phyloP scores from a whole-genome alignment of 2,329 filamentous ascomycete genomes.

The Orbilia quercus region DNA sequence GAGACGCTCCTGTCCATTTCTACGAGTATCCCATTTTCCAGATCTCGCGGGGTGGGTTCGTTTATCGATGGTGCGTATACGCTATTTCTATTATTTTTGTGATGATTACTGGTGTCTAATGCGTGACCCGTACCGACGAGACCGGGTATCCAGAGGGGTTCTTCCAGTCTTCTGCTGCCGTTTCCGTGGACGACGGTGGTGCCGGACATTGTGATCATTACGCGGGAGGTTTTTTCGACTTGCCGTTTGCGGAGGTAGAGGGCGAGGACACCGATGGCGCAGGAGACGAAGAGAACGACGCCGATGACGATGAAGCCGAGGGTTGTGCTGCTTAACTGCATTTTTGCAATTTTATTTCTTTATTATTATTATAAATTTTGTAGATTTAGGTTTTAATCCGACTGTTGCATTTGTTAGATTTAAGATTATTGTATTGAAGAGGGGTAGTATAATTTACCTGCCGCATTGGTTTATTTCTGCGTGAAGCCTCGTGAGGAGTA shows the following conservation, averaged over 20 bases:
- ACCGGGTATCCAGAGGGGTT: conserved; percentile 26
- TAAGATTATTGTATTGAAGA: not conserved
- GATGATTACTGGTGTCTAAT: not conserved
- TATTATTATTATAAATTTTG: conserved; percentile 9
- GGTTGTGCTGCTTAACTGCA: conserved; percentile 27
- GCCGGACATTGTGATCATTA: conserved; percentile 47
- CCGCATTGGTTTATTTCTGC: conserved; percentile 12
- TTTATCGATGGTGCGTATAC: not conserved
- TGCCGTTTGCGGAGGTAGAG: conserved; percentile 19
- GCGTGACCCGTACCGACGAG: conserved; percentile 3
- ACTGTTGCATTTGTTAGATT: too few species aligned
- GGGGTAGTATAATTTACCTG: conserved; percentile 22
- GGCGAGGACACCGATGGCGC: conserved; percentile 23
- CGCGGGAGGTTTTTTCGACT: conserved; percentile 10
- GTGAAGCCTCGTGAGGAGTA: not conserved
- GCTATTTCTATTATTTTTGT: conserved; percentile 7
- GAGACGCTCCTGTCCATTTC: not conserved
- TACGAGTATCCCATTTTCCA: too few species aligned
- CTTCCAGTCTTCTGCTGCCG: conserved; percentile 14
- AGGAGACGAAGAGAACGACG: conserved; percentile 15
- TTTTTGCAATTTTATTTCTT: not conserved
- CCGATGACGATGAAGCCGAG: conserved; percentile 40
- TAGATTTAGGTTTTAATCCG: too few species aligned
- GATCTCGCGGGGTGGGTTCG: too few species aligned
- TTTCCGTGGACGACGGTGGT: conserved; percentile 32